These are phyloP conservation scores for Metschnikowia hibisci DNA, from an alignment of 805 yeast species.

Conservation along the genomic window DNA sequence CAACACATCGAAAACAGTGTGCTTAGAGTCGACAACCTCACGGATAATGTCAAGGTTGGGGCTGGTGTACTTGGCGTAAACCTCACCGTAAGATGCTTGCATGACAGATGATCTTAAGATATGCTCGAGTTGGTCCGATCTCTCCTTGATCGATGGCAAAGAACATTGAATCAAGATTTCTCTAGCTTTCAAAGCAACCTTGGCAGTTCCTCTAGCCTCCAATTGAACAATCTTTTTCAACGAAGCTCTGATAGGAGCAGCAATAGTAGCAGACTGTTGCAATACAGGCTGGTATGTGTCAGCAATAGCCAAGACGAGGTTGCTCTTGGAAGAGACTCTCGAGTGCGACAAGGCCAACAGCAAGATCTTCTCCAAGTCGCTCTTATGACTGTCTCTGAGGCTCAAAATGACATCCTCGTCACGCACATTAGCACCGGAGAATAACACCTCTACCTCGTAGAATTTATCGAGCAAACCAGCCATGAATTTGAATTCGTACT, in stretches of 20 bases:
- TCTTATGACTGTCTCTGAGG: conserved; percentile 83
- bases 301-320: conserved; percentile 79
- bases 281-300: conserved; percentile 76
- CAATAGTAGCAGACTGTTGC: conserved; percentile 62
- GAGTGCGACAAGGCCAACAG: conserved; percentile 79
- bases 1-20: conserved; percentile 93
- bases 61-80: conserved; percentile 65
- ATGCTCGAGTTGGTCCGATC: conserved; percentile 96
- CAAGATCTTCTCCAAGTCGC: conserved; percentile 70
- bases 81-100: conserved; percentile 84
- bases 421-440: conserved; percentile 69
- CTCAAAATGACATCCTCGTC: conserved; percentile 86
- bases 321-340: conserved; percentile 89
- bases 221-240: conserved; percentile 80
- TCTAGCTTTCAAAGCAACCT: conserved; percentile 91
- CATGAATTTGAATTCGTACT: conserved; percentile 79
- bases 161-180: conserved; percentile 96
- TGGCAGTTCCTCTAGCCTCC: conserved; percentile 86
- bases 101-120: conserved; percentile 89
- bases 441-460: conserved; percentile 70
- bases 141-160: conserved; percentile 90
- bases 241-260: conserved; percentile 62
- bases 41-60: conserved; percentile 79
- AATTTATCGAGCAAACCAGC: conserved; percentile 68
- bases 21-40: conserved; percentile 94